Conservation (phyloP, 2,329 filamentous ascomycete species). For the Claviceps cyperi region DNA sequence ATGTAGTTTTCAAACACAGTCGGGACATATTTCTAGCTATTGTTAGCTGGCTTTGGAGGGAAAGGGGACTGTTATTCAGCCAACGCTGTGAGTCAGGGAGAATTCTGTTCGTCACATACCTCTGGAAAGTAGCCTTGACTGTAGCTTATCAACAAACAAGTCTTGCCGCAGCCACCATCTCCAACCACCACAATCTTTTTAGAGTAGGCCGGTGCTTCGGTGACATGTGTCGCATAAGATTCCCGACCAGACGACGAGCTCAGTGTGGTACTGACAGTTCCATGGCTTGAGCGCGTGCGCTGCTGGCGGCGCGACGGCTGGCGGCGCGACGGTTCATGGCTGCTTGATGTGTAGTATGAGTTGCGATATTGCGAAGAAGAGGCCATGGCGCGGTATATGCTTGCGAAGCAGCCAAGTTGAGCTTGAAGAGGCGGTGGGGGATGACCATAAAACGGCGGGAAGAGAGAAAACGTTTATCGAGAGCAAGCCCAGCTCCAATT, state of each 20-base stretch:
- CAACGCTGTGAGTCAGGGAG: too few relatives aligned
- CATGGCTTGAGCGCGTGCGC: slow-evolving; percentile 64
- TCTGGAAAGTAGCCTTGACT: slow-evolving; percentile 98
- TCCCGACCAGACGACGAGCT: slow-evolving; percentile 62
- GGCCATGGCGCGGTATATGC: slow-evolving; percentile 26
- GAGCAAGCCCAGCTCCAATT: slow-evolving; percentile 1
- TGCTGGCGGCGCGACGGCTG: slow-evolving; percentile 31
- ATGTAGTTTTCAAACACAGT: slow-evolving; percentile 99
- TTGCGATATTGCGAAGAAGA: slow-evolving; percentile 35
- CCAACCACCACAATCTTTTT: slow-evolving; percentile 99
- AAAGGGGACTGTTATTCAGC: too few relatives aligned
- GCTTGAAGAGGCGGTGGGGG: neutral
- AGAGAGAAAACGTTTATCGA: neutral
- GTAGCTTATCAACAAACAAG: slow-evolving; percentile 95
- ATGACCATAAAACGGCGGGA: neutral
- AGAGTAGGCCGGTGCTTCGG: slow-evolving; percentile 82
- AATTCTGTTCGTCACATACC: slow-evolving; percentile 38
- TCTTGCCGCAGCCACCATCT: slow-evolving; percentile 97
- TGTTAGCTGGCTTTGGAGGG: neutral
- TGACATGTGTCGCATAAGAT: slow-evolving; percentile 71
- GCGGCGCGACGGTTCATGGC: slow-evolving; percentile 24
- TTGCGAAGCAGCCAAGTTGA: neutral
- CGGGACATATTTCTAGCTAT: slow-evolving; percentile 85
- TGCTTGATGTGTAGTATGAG: slow-evolving; percentile 32
- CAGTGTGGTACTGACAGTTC: slow-evolving; percentile 74